Evolutionary conservation across 768 basidiomycete species (phyloP), one percentile per base, ranked within the genome.

Genomic region (Lentinus brumalis): DNA sequence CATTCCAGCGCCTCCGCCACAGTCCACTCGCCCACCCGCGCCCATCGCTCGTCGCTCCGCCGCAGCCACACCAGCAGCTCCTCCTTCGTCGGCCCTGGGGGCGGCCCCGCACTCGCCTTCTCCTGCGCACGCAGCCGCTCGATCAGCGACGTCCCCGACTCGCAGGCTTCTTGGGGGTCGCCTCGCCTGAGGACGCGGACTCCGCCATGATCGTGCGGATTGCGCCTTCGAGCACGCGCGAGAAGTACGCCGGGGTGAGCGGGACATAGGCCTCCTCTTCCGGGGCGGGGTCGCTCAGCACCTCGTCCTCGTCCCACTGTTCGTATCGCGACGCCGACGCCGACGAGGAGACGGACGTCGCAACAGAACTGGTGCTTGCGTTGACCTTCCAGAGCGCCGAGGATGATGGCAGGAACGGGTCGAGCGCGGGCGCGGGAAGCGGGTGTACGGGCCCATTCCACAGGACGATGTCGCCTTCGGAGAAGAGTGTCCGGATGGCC

Each of bases 381-480:
- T 67, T 63, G 26, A 69, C 66, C 50, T 80, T 85, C 89, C 89
- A 91, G 35, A 88, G 67, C 9, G 53, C 55, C 16, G 52, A 69
- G n/a, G 62, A 63, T 4, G 58, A 38, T 3, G 62, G 46, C 1
- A 50, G 67, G 35, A 73, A 76, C 5, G 71, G 63, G 32, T 75
- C 59, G 42, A 53, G 59, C 8, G 59, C 60, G 18, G 53, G 40
- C 32, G 59, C 56, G 0, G 74, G 74, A 55, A 73, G 71, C 1
- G 77, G 69, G 10, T 79, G 77, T 14, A 77, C 75, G 3, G 86
- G 84, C 0, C 89, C 88, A 59, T 89, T 86, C 86, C 88, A 91
- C 3, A 89, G 71, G 0, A 91, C 78, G 59, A 92, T 84, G 57
- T 81, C 84, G n/a, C 91, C 92, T 59, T 92, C 90, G 56, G 84